Conservation (phyloP, 2,329 filamentous ascomycete species). For the Penicillium vulpinum region DNA sequence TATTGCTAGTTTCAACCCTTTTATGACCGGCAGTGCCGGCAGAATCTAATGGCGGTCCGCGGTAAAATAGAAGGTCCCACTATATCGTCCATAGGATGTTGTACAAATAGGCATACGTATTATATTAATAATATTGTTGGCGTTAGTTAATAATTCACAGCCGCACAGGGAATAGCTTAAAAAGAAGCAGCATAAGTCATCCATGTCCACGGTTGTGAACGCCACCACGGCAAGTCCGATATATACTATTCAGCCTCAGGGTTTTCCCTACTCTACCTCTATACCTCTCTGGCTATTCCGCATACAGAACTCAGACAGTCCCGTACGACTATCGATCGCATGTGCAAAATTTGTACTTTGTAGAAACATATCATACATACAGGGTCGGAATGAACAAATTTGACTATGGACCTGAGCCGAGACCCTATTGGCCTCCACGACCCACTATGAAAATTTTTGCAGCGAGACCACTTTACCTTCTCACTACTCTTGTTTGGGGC, state of each 20-base stretch:
- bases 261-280: neutral
- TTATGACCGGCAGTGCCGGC: neutral
- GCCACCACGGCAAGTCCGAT: neutral
- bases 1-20: neutral
- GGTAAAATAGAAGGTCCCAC: neutral
- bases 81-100: neutral
- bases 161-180: neutral
- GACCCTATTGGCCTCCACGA: neutral
- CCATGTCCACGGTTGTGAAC: neutral
- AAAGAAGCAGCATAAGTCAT: neutral
- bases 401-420: neutral
- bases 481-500: neutral
- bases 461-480: neutral
- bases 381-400: neutral
- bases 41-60: neutral
- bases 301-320: neutral
- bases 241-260: neutral
- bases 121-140: neutral
- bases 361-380: no score
- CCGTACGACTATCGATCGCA: neutral
- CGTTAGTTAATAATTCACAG: neutral
- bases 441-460: conserved; percentile 6
- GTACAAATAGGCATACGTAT: neutral
- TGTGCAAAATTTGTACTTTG: no score
- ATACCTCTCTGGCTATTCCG: neutral